These are phyloP conservation scores for Strobilomyces echinocephalus DNA, from an alignment of 768 basidiomycete species.

Conservation along the genomic window DNA sequence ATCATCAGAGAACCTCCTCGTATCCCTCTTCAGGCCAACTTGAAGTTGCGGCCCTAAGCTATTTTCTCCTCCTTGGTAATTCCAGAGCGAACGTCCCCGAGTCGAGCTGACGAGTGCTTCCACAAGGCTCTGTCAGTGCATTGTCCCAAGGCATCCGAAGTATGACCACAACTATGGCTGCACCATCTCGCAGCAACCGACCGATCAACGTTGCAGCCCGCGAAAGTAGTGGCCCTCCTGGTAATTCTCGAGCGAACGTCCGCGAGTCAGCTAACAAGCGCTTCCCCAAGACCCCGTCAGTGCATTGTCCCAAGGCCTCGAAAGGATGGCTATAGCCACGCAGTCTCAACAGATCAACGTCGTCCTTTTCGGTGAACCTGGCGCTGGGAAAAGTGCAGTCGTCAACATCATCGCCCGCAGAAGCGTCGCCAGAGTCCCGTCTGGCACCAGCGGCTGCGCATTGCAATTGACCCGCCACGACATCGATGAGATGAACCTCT, in stretches of 20 bases:
- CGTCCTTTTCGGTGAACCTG: slow-evolving; percentile 3
- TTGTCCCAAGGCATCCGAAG: background rate
- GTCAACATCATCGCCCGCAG: slow-evolving; percentile 5
- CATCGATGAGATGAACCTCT: slow-evolving; percentile 14
- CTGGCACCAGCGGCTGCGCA: slow-evolving; percentile 24
- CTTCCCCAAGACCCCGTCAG: background rate
- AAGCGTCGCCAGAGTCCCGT: background rate
- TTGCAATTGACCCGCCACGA: slow-evolving; percentile 11
- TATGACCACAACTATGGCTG: background rate
- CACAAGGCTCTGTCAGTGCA: no score
- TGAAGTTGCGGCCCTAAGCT: no score
- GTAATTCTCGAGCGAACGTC: background rate
- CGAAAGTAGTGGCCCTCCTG: background rate
- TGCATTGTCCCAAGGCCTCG: no score
- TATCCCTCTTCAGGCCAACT: background rate
- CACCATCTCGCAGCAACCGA: background rate
- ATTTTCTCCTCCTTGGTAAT: background rate
- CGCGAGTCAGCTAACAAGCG: background rate
- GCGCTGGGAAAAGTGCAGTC: slow-evolving; percentile 7
- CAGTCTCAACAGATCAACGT: background rate
- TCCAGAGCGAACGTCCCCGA: background rate
- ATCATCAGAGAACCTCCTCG: background rate
- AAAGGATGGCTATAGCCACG: background rate
- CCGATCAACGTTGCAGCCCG: background rate
- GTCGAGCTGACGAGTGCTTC: no score